Evolutionary conservation across 768 basidiomycete species (phyloP), one percentile per base, ranked within the genome.

Genomic region (Trametes meyenii): DNA sequence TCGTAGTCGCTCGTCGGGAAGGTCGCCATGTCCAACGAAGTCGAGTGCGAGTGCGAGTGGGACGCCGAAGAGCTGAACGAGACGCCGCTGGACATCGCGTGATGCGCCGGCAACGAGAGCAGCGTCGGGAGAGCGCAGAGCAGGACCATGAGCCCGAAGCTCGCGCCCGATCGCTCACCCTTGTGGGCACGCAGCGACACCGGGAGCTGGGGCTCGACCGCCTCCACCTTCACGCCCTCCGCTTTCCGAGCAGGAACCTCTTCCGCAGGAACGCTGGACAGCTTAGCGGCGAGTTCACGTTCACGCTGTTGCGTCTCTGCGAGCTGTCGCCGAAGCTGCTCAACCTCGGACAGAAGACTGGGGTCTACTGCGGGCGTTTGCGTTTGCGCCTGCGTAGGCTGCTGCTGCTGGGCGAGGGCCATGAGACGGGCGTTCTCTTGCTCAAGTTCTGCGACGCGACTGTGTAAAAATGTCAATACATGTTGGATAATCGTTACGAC

Each of bases 381-480:
- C 5, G 52, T 39, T 39, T 54, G 53, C 5, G 55, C n/a, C 11
- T 45, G 39, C 26, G 38, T 23, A 12, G 38, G 66, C 65, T 26
- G 67, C 67, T 71, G 64, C 66, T 69, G 71, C 36, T 84, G 81
- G 61, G 87, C 78, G 63, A 90, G 75, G 42, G 81, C 80, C 36
- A 85, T 79, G 55, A 94, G 85, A 42, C 87, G 81, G 45, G 84
- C 87, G 67, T 92, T 94, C 72, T 94, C 93, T 72, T 89, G 85
- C 76, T 94, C 92, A 33, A 94, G 79, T 71, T 91, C 88, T 63
- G 85, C 84, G 69, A 94, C 90, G 59, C 88, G 92, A 69, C 92
- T 94, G 76, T 19, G 61, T 61, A 55, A 68, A 45, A 1, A 14
- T 26, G 57, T 58, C 44, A 61, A 49, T 46, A 44, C 6, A 17